Conservation (phyloP, 768 basidiomycete species). For the Harrya chromipes region DNA sequence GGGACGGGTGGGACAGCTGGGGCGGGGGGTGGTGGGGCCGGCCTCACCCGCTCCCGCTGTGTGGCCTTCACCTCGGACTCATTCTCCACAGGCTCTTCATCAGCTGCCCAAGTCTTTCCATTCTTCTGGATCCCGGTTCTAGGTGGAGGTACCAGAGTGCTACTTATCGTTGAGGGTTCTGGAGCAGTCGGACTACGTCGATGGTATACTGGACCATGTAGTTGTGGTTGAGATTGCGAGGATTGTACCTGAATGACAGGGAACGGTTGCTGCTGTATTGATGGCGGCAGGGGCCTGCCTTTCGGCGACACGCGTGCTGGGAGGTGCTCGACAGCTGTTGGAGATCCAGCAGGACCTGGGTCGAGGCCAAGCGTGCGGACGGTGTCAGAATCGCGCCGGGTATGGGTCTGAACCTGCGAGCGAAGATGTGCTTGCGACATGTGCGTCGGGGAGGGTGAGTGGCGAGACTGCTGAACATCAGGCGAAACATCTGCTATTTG, state of each 20-base stretch:
- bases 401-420: constrained; percentile 43
- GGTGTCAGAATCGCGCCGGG: constrained; percentile 75
- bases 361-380: constrained; percentile 49
- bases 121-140: constrained; percentile 21
- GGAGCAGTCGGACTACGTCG: constrained; percentile 70
- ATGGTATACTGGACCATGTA: constrained; percentile 42
- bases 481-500: constrained; percentile 9
- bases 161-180: constrained; percentile 50
- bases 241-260: constrained; percentile 25
- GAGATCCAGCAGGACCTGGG: constrained; percentile 42
- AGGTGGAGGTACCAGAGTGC: constrained; percentile 17
- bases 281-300: constrained; percentile 16
- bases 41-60: constrained; percentile 27
- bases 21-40: constrained; percentile 36
- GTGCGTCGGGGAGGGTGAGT: constrained; percentile 54
- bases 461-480: constrained; percentile 35
- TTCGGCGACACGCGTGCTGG: constrained; percentile 33
- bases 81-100: constrained; percentile 41
- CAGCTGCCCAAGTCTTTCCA: constrained; percentile 46
- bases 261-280: constrained; percentile 28
- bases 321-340: constrained; percentile 50
- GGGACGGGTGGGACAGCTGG: constrained; percentile 23
- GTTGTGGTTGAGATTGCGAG: constrained; percentile 18
- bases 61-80: constrained; percentile 30
- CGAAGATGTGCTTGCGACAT: constrained; percentile 31